phyloP scores from a whole-genome alignment of 768 basidiomycete species.

The Pholiota molesta region DNA sequence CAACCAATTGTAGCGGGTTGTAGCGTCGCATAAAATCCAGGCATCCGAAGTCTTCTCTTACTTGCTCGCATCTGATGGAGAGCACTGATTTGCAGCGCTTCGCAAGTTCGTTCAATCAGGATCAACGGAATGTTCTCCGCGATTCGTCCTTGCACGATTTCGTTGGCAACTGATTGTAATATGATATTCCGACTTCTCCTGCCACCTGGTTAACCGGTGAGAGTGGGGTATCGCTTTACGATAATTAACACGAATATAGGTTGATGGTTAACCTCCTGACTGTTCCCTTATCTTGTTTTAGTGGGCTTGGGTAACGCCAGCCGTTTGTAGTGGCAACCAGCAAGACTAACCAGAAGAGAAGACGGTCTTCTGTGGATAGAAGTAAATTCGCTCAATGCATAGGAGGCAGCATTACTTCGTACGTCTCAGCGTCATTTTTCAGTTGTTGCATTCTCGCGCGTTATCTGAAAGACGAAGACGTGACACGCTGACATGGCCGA shows the following conservation, averaged over 20 bases:
- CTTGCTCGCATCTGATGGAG: not conserved
- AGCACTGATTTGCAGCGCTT: not conserved
- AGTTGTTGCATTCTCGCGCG: slow-evolving; percentile 3
- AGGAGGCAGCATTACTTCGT: not conserved
- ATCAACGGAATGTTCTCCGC: not conserved
- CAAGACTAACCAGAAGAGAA: not conserved
- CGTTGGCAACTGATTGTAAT: not conserved
- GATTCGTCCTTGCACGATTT: not conserved
- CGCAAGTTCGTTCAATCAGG: not conserved
- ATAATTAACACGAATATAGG: not conserved
- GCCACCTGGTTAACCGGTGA: not conserved
- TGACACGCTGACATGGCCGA: not conserved
- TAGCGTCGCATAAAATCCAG: too few relatives aligned
- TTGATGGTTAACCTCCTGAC: not conserved
- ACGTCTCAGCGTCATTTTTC: not conserved
- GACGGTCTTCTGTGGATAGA: not conserved
- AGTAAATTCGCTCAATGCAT: not conserved
- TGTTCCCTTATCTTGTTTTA: not conserved
- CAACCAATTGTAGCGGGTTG: too few relatives aligned
- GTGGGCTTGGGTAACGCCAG: not conserved
- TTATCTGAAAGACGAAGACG: slow-evolving; percentile 1
- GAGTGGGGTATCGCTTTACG: not conserved
- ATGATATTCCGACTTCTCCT: not conserved
- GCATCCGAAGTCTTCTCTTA: not conserved
- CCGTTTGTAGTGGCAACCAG: not conserved